Conservation (phyloP, 1,139 yeast genomes). For the Scheffersomyces quercinus region DNA sequence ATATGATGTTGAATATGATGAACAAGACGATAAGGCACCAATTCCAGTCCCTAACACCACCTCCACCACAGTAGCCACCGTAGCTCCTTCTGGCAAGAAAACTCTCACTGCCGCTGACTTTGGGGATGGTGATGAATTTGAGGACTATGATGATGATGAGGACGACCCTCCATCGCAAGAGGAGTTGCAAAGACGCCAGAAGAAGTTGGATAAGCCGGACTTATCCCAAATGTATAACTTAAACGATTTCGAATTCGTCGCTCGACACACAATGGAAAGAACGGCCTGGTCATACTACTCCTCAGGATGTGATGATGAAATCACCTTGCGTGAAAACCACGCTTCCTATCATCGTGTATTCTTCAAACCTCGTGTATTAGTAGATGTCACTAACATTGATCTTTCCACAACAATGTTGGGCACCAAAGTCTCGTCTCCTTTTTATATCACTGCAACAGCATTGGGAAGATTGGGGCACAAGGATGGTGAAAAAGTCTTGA, state of each 20-base stretch:
- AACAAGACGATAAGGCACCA: constrained; percentile 38
- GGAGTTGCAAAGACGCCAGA: constrained; percentile 25
- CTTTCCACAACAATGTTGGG: constrained; percentile 44
- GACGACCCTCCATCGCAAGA: constrained; percentile 34
- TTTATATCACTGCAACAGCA: constrained; percentile 80
- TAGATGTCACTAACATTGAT: constrained; percentile 59
- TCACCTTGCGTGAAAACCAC: constrained; percentile 86
- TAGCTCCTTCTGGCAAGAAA: neutral
- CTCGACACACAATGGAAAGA: constrained; percentile 71
- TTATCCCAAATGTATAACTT: constrained; percentile 68
- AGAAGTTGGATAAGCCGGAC: constrained; percentile 52
- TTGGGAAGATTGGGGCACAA: constrained; percentile 76
- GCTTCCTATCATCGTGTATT: constrained; percentile 82
- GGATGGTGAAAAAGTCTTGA: constrained; percentile 76
- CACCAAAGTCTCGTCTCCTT: constrained; percentile 48
- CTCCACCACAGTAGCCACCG: neutral
- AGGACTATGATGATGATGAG: constrained; percentile 23
- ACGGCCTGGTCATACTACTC: constrained; percentile 92
- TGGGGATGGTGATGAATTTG: constrained; percentile 13
- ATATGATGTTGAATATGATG: constrained; percentile 49
- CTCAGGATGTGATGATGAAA: constrained; percentile 91
- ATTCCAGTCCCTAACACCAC: constrained; percentile 10
- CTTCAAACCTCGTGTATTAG: constrained; percentile 79
- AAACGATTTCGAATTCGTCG: constrained; percentile 82
- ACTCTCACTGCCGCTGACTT: constrained; percentile 1